Conservation (phyloP, 139 green algal species). For the Mesostigma viride region DNA sequence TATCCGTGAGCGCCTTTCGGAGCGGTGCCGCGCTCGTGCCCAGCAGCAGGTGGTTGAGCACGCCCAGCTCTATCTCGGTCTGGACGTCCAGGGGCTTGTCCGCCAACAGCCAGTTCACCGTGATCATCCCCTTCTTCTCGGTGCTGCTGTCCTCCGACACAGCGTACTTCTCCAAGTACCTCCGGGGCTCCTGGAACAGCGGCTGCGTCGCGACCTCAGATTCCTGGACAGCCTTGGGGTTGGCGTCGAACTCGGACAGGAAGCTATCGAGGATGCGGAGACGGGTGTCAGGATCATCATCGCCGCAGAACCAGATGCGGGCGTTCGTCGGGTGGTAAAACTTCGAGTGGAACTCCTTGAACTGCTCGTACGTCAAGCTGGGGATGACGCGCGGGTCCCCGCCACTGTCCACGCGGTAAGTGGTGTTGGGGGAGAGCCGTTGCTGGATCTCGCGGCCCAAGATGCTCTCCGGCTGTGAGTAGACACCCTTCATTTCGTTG, state of each 20-base stretch:
- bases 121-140: slow-evolving; percentile 64
- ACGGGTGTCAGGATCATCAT: slow-evolving; percentile 77
- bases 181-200: slow-evolving; percentile 41
- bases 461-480: slow-evolving; percentile 83
- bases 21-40: slow-evolving; percentile 80
- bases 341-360: slow-evolving; percentile 84
- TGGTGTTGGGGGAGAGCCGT: slow-evolving; percentile 46
- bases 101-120: slow-evolving; percentile 82
- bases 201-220: slow-evolving; percentile 65
- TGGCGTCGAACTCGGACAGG: slow-evolving; percentile 68
- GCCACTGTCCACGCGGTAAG: slow-evolving; percentile 77
- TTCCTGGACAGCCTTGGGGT: slow-evolving; percentile 38
- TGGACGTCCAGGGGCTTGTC: slow-evolving; percentile 76
- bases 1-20: slow-evolving; percentile 83
- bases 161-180: slow-evolving; percentile 24
- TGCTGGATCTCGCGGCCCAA: slow-evolving; percentile 68
- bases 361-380: slow-evolving; percentile 86
- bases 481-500: slow-evolving; percentile 99
- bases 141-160: slow-evolving; percentile 41
- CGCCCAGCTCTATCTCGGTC: slow-evolving; percentile 79
- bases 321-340: slow-evolving; percentile 95
- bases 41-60: slow-evolving; percentile 93
- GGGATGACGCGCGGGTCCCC: slow-evolving; percentile 86
- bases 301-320: slow-evolving; percentile 96
- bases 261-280: slow-evolving; percentile 66